Evolutionary conservation across 129 eudicot species (phyloP).

Genomic region (Flaveria linearis): DNA sequence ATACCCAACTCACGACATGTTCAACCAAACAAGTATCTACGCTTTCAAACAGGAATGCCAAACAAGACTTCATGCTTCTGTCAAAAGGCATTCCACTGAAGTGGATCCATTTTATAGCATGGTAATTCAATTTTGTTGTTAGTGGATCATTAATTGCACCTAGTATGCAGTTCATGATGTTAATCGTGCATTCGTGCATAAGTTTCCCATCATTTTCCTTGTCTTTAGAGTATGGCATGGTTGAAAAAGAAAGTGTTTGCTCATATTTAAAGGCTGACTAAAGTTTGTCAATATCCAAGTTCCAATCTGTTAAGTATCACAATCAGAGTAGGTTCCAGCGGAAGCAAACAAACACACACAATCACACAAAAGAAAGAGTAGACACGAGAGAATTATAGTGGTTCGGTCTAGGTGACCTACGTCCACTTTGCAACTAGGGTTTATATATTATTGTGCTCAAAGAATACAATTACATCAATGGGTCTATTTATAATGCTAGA

Average conservation of each 20-base stretch:
- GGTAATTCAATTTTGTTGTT: background rate
- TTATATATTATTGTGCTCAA: too few relatives aligned
- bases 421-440: too few relatives aligned
- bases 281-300: background rate
- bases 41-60: background rate
- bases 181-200: background rate
- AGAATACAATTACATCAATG: too few relatives aligned
- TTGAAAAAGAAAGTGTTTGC: background rate
- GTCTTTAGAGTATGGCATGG: background rate
- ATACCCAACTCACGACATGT: background rate
- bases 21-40: background rate
- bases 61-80: background rate
- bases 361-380: too few relatives aligned
- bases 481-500: too few relatives aligned
- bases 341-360: too few relatives aligned
- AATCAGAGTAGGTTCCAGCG: too few relatives aligned
- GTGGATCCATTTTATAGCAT: background rate
- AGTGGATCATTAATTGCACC: background rate
- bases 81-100: background rate
- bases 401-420: too few relatives aligned
- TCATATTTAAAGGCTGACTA: background rate
- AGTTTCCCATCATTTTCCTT: background rate
- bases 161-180: background rate
- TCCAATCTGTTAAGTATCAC: too few relatives aligned
- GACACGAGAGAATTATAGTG: too few relatives aligned